These are phyloP conservation scores for Parmelia sp. DNA, from an alignment of 495 filamentous ascomycete genomes.

Conservation along the genomic window DNA sequence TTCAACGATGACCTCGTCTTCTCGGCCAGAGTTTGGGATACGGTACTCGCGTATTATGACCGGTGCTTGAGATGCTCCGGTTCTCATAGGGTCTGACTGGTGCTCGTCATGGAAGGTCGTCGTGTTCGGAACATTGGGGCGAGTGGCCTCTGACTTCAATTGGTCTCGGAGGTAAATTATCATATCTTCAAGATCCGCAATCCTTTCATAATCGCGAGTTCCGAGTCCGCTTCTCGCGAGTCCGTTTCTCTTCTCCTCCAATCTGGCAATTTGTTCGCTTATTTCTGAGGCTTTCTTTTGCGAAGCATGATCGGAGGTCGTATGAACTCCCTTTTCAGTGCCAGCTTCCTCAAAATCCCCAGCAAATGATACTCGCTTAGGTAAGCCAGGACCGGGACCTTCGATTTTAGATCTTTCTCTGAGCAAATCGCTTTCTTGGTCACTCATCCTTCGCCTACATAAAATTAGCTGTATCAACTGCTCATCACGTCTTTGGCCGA, in stretches of 20 bases:
- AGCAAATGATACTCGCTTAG: not conserved
- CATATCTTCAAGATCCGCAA: not conserved
- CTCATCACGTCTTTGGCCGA: not conserved
- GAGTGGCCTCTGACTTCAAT: not conserved
- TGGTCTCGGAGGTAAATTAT: not conserved
- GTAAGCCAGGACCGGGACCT: not conserved
- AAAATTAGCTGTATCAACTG: not conserved
- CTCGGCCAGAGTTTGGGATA: not conserved
- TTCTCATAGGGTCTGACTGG: not conserved
- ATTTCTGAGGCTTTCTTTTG: not conserved
- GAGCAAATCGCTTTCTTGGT: not conserved
- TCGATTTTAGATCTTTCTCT: not conserved
- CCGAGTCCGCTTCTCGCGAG: not conserved
- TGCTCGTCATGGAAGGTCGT: not conserved
- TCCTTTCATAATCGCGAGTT: not conserved
- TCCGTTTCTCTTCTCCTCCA: not conserved
- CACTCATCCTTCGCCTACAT: not conserved
- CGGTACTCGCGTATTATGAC: not conserved
- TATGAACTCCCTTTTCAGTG: not conserved
- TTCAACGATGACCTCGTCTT: not conserved
- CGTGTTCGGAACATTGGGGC: not conserved
- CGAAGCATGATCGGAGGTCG: not conserved
- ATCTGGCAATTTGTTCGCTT: not conserved
- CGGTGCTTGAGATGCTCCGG: not conserved
- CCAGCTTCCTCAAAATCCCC: not conserved